Evolutionary conservation across 1,139 yeast species (phyloP).

Genomic region (Debaryomyces udenii): DNA sequence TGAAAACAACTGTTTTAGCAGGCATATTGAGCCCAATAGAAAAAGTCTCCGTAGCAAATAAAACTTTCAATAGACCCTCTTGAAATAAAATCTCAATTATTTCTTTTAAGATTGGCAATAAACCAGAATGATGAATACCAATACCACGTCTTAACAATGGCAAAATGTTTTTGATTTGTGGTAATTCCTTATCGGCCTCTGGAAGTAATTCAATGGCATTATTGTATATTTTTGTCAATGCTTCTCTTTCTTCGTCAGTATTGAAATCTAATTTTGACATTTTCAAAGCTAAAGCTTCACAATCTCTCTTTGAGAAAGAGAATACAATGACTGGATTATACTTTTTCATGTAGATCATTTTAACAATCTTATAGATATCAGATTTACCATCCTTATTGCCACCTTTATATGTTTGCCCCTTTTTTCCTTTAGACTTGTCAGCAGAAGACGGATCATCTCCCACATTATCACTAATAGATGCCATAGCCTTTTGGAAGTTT

Average conservation of each 20-base stretch:
- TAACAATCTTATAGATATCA: conserved; percentile 94
- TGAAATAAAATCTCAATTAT: conserved; percentile 96
- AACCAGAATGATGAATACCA: conserved; percentile 97
- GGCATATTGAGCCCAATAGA: conserved; percentile 99
- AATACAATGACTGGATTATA: conserved; percentile 98
- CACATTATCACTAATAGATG: conserved; percentile 75
- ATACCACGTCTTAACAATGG: conserved; percentile 92
- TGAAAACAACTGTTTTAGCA: conserved; percentile 96
- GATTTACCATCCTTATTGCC: conserved; percentile 83
- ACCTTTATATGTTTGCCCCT: conserved; percentile 87
- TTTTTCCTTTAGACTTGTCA: conserved; percentile 63
- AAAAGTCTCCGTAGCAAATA: conserved; percentile 97
- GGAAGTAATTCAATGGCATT: conserved; percentile 88
- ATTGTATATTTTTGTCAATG: conserved; percentile 82
- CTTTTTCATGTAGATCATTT: conserved; percentile 94
- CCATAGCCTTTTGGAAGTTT: conserved; percentile 98
- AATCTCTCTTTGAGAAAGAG: conserved; percentile 94
- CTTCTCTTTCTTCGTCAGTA: conserved; percentile 87
- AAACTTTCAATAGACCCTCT: conserved; percentile 90
- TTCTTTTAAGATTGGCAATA: conserved; percentile 92
- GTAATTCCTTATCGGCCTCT: conserved; percentile 87
- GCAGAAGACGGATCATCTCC: conserved; percentile 82
- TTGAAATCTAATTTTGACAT: conserved; percentile 96
- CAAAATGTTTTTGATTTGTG: conserved; percentile 88
- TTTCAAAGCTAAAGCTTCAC: conserved; percentile 90